Base-by-base conservation (phyloP, 257 asterid species). In the Solanum chiquidenum region DNA sequence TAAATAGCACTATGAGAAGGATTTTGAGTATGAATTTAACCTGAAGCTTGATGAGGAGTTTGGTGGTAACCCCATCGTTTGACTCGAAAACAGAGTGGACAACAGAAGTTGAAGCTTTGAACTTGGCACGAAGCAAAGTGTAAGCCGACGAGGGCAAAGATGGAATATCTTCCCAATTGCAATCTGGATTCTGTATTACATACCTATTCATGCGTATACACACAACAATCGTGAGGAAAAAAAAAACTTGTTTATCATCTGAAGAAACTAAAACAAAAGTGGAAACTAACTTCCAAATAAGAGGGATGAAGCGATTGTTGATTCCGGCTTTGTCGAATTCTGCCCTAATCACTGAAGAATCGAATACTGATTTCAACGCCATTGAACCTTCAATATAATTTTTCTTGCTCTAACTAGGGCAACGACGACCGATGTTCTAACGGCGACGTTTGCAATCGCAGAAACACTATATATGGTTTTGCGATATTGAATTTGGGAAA, bases 41-140 rank as follows among this genome's bases (percentile, higher is more conserved):
- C 98, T 96, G 93, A 62, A 97, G 86, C 73, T 94, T 91, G 93
- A 97, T 93, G 89, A 97, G 96, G 86, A 97, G 98, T 94, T 97
- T 97, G 31, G 99, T 97, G 90, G 99, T 97, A 89, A 95, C 98
- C 79, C 91, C 91, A 87, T 97, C 99, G 1, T 90, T 79, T 16
- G 99, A 97, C 84, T 96, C 90, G 4, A 92, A 42, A 86, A 94
- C 96, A 79, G 99, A 88, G 87, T 94, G 96, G 75, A 97, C 87
- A 71, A 93, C 89, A 83, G 99, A 93, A 76, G 99, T 90, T 88
- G 89, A 90, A 66, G 96, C 88, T 83, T 73, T 95, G 96, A 93
- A 97, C 89, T 93, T 96, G 88, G 99, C 93, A 34, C 66, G 72
- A 90, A 96, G 98, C 88, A 97, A 88, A 55, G 89, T 29, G 92